Conservation (phyloP, 2,329 filamentous ascomycete species). For the Aspergillus texensis region DNA sequence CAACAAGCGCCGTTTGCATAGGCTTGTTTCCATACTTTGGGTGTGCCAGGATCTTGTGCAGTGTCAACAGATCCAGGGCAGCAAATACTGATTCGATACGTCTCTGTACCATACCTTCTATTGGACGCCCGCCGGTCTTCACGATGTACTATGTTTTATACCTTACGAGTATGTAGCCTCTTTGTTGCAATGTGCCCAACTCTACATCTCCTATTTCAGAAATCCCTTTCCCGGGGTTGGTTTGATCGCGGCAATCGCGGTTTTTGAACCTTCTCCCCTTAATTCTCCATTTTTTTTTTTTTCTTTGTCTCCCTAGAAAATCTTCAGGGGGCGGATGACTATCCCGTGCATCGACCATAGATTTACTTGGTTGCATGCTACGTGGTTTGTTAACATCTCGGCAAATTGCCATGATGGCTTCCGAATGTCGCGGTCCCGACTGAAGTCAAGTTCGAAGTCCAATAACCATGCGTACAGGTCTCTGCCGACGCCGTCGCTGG, state of each 20-base stretch:
- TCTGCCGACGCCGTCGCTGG: slow-evolving; percentile 94
- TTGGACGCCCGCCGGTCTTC: slow-evolving; percentile 22
- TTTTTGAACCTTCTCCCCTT: not conserved
- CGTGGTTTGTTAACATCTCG: slow-evolving; percentile 14
- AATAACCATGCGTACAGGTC: slow-evolving; percentile 62
- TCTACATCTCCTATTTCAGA: slow-evolving; percentile 6
- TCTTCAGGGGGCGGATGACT: not conserved
- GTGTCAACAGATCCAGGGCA: slow-evolving; percentile 22
- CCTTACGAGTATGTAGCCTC: slow-evolving; percentile 67
- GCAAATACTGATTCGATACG: slow-evolving; percentile 29
- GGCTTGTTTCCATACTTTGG: slow-evolving; percentile 19
- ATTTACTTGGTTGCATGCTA: slow-evolving; percentile 9
- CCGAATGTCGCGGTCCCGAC: not conserved
- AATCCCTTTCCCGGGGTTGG: not conserved
- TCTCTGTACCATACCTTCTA: slow-evolving; percentile 21
- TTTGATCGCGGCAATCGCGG: not conserved
- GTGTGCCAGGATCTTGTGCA: slow-evolving; percentile 24
- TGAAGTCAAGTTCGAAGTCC: slow-evolving; percentile 22
- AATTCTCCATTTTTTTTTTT: not conserved
- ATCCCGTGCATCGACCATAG: not conserved
- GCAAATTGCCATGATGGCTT: slow-evolving; percentile 9
- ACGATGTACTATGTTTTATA: slow-evolving; percentile 62
- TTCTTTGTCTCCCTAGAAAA: not conserved
- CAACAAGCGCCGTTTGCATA: slow-evolving; percentile 21
- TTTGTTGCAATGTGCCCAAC: slow-evolving; percentile 23